Evolutionary conservation across 805 yeast species (phyloP), one percentile per base, ranked within the genome.

Genomic region (Lachancea sp.): DNA sequence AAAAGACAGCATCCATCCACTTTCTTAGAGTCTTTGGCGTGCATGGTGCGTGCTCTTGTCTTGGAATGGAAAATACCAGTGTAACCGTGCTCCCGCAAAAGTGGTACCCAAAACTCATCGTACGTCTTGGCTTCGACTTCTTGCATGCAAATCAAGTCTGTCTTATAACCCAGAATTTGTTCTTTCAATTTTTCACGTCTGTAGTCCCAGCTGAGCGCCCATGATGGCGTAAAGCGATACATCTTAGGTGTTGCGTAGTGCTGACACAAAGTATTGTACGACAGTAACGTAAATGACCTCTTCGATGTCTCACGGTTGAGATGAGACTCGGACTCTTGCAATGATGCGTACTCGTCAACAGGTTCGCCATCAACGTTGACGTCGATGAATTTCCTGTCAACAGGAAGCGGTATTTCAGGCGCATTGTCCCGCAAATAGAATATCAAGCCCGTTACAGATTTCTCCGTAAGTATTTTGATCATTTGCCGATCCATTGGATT

Each of bases 1-100:
- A 91, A 91, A 1, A 90, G 81, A n/a, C 97, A 97, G 74, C 99
- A 93, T 11, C 99, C 99, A 65, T 93, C 99, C 38, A 93, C 99
- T 58, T 85, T 85, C 64, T 82, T 83, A 20, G 95, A 81, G 54
- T 87, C 95, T 48, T 69, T 71, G 49, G 81, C 83, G 41, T 70
- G 73, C 95, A 88, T 86, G 10, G 97, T 89, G 67, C 86, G 85
- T 1, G 96, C 90, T 61, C 99, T 77, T 20, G 95, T 85, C 67
- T 93, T 93, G 44, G 84, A 85, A 66, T 82, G 86, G 69, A 88
- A 90, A 20, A 79, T 65, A 31, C 95, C 90, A 53, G 78, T 76
- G 67, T 91, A 93, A 7, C 96, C 96, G 39, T 77, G 70, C 45
- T 78, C 75, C 19, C 72, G 72, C 77, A 93, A 72, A 27, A 79